These are phyloP conservation scores for Pistacia atlantica DNA, from an alignment of 345 rosid genomes.

Conservation along the genomic window DNA sequence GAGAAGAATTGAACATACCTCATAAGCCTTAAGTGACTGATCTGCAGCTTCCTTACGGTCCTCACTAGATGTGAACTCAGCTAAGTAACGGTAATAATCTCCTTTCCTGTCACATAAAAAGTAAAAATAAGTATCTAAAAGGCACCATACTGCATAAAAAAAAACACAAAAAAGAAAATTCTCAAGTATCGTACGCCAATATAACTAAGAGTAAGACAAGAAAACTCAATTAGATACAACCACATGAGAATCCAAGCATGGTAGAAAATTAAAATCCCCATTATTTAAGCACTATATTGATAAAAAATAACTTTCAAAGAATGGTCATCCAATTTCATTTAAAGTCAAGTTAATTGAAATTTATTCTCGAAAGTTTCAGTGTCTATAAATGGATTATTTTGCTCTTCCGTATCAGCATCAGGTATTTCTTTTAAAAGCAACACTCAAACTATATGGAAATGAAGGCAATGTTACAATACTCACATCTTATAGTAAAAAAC, in stretches of 20 bases:
- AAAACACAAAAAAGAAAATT: background rate
- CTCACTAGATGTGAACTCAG: conserved; percentile 47
- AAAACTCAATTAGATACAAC: background rate
- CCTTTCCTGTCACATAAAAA: conserved; percentile 45
- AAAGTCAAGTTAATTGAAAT: background rate
- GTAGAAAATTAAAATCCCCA: background rate
- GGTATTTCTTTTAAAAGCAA: background rate
- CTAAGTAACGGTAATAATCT: conserved; percentile 55
- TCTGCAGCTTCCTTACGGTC: conserved; percentile 61
- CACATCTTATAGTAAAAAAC: conserved; percentile 84
- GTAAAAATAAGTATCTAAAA: conserved; percentile 1
- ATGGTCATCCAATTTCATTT: background rate
- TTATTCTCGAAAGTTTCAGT: background rate
- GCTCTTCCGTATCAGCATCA: background rate
- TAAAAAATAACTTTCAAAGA: background rate
- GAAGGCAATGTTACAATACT: conserved; percentile 23
- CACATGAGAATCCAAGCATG: background rate
- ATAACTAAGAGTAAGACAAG: background rate
- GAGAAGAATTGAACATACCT: conserved; percentile 31
- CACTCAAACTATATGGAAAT: background rate
- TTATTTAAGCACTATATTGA: too few species aligned
- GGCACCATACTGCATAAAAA: conserved; percentile 1
- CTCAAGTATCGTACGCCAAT: background rate
- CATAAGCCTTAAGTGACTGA: conserved; percentile 59
- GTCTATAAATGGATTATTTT: background rate